Evolutionary conservation across 2,329 filamentous ascomycete species (phyloP).

Genomic region (Phyllosticta capitalensis): DNA sequence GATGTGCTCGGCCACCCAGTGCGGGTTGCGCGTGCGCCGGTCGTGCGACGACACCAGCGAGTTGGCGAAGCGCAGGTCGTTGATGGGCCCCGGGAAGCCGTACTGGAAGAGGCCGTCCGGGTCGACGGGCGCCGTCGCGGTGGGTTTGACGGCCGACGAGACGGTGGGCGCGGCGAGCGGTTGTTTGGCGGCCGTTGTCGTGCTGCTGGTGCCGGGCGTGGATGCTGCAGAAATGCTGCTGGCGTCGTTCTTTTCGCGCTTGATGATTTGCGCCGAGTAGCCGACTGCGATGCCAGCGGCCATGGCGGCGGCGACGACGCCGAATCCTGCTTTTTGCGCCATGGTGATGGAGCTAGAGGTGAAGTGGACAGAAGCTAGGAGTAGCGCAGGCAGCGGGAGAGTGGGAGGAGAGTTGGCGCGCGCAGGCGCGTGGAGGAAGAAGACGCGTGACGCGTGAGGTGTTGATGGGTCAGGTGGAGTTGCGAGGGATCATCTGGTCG

Average conservation of each 20-base stretch:
- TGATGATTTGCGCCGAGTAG: constrained; percentile 22
- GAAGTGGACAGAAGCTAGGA: neutral
- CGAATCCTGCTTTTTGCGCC: constrained; percentile 44
- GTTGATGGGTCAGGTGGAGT: too few relatives aligned
- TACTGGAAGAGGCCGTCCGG: constrained; percentile 45
- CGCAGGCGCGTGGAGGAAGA: neutral
- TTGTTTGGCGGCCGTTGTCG: constrained; percentile 16
- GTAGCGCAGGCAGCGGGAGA: neutral
- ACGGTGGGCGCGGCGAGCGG: constrained; percentile 19
- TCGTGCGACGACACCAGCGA: constrained; percentile 84
- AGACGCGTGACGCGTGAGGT: too few relatives aligned
- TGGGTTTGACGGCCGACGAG: constrained; percentile 17
- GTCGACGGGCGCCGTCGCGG: constrained; percentile 31
- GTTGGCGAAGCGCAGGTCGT: constrained; percentile 67
- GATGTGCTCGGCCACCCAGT: constrained; percentile 92
- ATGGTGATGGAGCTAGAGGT: neutral
- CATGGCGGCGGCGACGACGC: constrained; percentile 39
- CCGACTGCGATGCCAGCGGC: constrained; percentile 40
- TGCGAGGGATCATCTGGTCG: too few relatives aligned
- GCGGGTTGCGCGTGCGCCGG: constrained; percentile 79
- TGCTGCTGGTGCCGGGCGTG: constrained; percentile 24
- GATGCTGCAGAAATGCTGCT: constrained; percentile 23
- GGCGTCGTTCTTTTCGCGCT: constrained; percentile 20
- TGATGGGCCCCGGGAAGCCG: constrained; percentile 80
- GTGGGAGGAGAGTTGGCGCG: too few relatives aligned